Evolutionary conservation across 2,329 filamentous ascomycete genomes (phyloP), one percentile per base, ranked within the genome.

Genomic region (Mariannaea elegans): DNA sequence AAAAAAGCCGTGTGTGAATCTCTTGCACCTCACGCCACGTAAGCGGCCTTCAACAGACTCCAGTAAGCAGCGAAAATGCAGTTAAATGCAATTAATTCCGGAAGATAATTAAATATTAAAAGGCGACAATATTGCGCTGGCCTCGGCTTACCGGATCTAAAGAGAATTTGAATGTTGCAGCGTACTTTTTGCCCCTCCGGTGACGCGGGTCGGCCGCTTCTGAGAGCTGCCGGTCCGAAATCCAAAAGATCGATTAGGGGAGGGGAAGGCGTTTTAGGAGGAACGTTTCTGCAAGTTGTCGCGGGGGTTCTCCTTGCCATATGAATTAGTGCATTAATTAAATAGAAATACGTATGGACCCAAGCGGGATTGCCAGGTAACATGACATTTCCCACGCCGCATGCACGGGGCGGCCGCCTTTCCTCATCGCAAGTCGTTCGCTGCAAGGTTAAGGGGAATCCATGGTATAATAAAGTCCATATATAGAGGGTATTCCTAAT

Each of bases 341-440:
- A 51, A 23, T 44, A 44, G 46, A 39, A 41, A 52, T 51, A 24
- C 53, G 21, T 24, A 59, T 57, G 54, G 46, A 57, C 44, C 49
- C 56, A 19, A 19, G 39, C 48, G 38, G 56, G 29, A 59, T 59
- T 59, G 38, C 38, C 24, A 59, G 29, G 56, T 54, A 31, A 54
- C 56, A 54, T 59, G 44, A 34, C 44, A 36, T 39, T 19, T 32
- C 42, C 48, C 24, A 54, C 56, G 56, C 56, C 44, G 49, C 56
- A 46, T 23, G 54, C 54, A 54, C 45, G 48, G 48, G 19, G 42
- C 49, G n/a, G 31, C 49, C 21, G 24, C 44, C 16, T 36, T 53
- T 38, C 23, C 47, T 7, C 4, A 12, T 7, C 36, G 4, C 19
- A 2, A 3, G 13, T n/a, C 24, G 24, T 27, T 5, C 24, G 24